Conservation (phyloP, 495 filamentous ascomycete species). For the Aspergillus nanangensis region DNA sequence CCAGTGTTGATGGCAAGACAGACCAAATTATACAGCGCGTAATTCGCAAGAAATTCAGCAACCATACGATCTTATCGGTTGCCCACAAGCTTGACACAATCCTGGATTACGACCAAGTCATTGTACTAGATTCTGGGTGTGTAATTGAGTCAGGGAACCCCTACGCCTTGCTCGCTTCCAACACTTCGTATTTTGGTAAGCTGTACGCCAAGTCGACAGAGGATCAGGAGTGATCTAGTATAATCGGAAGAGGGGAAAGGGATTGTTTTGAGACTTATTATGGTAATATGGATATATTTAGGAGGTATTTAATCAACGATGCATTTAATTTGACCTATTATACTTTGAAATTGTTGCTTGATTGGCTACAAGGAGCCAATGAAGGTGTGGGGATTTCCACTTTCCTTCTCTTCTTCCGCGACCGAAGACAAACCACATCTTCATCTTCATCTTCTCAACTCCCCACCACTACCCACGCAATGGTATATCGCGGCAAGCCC, state of each 20-base stretch:
- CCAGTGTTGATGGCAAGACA: constrained; percentile 51
- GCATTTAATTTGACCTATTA: too few relatives aligned
- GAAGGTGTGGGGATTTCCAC: neutral
- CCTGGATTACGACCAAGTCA: constrained; percentile 47
- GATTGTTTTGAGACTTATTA: too few relatives aligned
- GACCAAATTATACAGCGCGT: constrained; percentile 56
- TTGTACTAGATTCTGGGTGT: constrained; percentile 41
- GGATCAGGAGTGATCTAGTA: too few relatives aligned
- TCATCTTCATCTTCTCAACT: too few relatives aligned
- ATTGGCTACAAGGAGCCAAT: too few relatives aligned
- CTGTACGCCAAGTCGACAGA: constrained; percentile 28
- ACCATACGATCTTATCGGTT: constrained; percentile 57
- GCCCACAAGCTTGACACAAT: constrained; percentile 60
- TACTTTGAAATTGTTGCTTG: too few relatives aligned
- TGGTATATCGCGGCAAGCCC: constrained; percentile 6
- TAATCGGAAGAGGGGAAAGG: too few relatives aligned
- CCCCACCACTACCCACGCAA: too few relatives aligned
- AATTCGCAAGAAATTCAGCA: constrained; percentile 52
- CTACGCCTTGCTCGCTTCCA: constrained; percentile 22
- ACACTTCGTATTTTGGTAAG: constrained; percentile 27
- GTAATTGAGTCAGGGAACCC: constrained; percentile 46
- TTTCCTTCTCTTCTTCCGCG: neutral
- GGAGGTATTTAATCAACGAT: too few relatives aligned
- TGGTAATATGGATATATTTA: too few relatives aligned
- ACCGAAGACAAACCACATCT: neutral